These are phyloP conservation scores for Mycotypha africana DNA, from an alignment of 371 early-diverging fungal species.

Conservation along the genomic window DNA sequence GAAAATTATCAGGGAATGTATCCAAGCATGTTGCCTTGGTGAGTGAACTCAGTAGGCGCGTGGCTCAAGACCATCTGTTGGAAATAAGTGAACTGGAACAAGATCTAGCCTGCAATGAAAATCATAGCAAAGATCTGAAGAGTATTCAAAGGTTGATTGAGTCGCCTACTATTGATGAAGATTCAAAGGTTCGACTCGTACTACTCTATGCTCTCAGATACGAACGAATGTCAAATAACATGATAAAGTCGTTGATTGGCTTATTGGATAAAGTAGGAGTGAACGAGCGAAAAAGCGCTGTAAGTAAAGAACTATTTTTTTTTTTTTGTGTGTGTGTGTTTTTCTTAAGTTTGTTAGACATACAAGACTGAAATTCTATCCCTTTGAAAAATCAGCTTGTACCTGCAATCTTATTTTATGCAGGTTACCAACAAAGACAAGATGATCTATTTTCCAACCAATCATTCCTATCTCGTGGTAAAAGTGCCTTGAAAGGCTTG, in stretches of 20 bases:
- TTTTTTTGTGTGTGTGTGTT: no score
- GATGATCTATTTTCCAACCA: constrained; percentile 86
- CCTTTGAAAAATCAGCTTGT: constrained; percentile 42
- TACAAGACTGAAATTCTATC: background rate
- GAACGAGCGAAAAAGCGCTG: constrained; percentile 64
- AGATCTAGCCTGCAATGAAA: constrained; percentile 84
- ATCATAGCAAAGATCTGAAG: constrained; percentile 77
- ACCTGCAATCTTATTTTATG: constrained; percentile 71
- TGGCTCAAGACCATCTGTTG: constrained; percentile 66
- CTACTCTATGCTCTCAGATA: constrained; percentile 87
- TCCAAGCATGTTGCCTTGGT: constrained; percentile 95
- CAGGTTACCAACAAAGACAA: constrained; percentile 77
- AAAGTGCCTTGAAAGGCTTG: constrained; percentile 79
- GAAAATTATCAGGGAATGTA: constrained; percentile 92
- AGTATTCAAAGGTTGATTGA: constrained; percentile 65
- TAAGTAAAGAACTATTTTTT: no score
- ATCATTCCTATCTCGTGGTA: constrained; percentile 75
- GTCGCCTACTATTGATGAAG: constrained; percentile 59
- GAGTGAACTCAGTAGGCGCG: constrained; percentile 84
- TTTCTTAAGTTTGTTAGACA: background rate
- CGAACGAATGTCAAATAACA: constrained; percentile 73
- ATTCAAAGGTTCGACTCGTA: constrained; percentile 75
- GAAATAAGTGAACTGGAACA: constrained; percentile 93
- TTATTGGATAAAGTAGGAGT: constrained; percentile 63
- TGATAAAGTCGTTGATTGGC: constrained; percentile 61